phyloP scores from a whole-genome alignment of 2,329 filamentous ascomycete genomes.

The Diplodia seriata region DNA sequence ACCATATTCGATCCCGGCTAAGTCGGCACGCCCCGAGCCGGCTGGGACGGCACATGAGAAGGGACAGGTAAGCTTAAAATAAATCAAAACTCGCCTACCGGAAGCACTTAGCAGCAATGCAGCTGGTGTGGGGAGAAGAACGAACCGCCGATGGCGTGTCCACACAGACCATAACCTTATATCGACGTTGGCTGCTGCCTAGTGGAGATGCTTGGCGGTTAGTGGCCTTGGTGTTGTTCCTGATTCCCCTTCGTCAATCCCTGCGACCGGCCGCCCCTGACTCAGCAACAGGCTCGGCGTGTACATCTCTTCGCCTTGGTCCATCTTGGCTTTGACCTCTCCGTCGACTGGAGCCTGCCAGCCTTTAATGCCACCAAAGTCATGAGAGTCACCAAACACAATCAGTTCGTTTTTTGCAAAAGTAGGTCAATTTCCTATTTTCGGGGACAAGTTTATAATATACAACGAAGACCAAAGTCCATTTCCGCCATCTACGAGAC shows the following conservation, averaged over 20 bases:
- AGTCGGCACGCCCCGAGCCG: conserved; percentile 2
- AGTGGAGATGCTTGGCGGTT: conserved; percentile 2
- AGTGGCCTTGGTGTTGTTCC: neutral
- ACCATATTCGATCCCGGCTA: neutral
- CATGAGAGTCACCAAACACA: too few relatives aligned
- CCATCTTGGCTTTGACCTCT: conserved; percentile 5
- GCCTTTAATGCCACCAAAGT: too few relatives aligned
- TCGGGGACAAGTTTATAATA: conserved; percentile 25
- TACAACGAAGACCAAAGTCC: conserved; percentile 22
- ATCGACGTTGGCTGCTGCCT: neutral
- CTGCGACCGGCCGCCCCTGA: neutral
- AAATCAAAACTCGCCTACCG: neutral
- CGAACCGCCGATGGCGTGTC: neutral
- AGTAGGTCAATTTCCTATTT: conserved; percentile 8
- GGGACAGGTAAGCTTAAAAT: neutral
- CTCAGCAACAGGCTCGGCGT: conserved; percentile 2
- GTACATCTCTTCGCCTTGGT: neutral
- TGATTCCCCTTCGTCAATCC: neutral
- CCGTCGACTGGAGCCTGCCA: too few relatives aligned
- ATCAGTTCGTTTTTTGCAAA: conserved; percentile 1
- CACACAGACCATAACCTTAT: conserved; percentile 29
- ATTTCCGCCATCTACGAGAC: conserved; percentile 9
- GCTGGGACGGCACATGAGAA: conserved; percentile 7
- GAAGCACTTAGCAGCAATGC: neutral
- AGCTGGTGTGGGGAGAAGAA: neutral